phyloP scores from a whole-genome alignment of 2,329 filamentous ascomycete species.

The Fusarium paranaense region DNA sequence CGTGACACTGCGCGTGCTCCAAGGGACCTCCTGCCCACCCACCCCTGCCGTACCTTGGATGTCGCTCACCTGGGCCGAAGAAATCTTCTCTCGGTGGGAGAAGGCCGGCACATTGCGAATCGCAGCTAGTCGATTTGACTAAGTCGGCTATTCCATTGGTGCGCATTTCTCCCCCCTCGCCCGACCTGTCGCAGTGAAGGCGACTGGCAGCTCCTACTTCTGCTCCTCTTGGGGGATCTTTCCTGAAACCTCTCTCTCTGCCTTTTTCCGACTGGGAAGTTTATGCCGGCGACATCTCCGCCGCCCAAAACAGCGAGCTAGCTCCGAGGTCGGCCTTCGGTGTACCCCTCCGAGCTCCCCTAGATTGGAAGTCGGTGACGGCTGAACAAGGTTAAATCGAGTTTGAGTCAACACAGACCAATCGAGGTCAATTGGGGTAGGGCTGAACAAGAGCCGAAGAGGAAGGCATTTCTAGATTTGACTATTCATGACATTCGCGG shows the following conservation, averaged over 20 bases:
- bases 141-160: conserved; percentile 42
- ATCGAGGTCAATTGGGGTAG: conserved; percentile 34
- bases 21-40: conserved; percentile 21
- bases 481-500: conserved; percentile 6
- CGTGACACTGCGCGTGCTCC: background rate
- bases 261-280: conserved; percentile 18
- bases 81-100: conserved; percentile 24
- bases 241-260: background rate
- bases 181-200: conserved; percentile 27
- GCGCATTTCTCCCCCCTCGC: conserved; percentile 40
- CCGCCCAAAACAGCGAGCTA: conserved; percentile 25
- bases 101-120: conserved; percentile 36
- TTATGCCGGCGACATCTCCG: conserved; percentile 26
- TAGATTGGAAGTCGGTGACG: conserved; percentile 17
- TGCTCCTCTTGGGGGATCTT: conserved; percentile 7
- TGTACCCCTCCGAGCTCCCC: conserved; percentile 34
- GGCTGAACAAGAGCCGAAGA: conserved; percentile 37
- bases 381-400: conserved; percentile 24
- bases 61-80: conserved; percentile 21
- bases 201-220: conserved; percentile 7
- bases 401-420: background rate
- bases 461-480: conserved; percentile 29
- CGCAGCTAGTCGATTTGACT: conserved; percentile 31
- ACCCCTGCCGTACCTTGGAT: conserved; percentile 12
- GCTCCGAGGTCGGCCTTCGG: conserved; percentile 44